Percentiles rank a stretch among this genome's conserved stretches.
Conservation (phyloP, 192 early-diverging fungal genomes). For the Gaertneriomyces semiglobifer region DNA sequence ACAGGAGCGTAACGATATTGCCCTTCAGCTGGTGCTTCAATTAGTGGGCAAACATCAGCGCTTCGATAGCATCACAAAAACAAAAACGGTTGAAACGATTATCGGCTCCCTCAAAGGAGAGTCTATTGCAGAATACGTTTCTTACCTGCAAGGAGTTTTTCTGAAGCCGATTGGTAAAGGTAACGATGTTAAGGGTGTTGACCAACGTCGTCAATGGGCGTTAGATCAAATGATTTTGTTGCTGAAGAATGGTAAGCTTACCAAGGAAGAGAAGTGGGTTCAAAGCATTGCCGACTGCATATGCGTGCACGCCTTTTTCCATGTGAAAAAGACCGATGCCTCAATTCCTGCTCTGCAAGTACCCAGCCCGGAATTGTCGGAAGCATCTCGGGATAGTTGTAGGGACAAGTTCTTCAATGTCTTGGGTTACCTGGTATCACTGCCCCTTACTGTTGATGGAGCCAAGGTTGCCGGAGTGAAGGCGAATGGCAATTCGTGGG, state of each 20-base stretch:
- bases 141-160: slow-evolving; percentile 69
- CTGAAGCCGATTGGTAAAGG: slow-evolving; percentile 36
- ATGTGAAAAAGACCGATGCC: slow-evolving; percentile 45
- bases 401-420: slow-evolving; percentile 57
- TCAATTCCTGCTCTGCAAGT: slow-evolving; percentile 36
- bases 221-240: slow-evolving; percentile 78
- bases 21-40: slow-evolving; percentile 74
- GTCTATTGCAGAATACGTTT: slow-evolving; percentile 68
- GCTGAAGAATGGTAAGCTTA: slow-evolving; percentile 66
- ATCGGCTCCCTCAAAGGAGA: slow-evolving; percentile 65
- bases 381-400: slow-evolving; percentile 57
- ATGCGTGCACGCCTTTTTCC: slow-evolving; percentile 70
- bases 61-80: slow-evolving; percentile 67
- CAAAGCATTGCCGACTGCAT: slow-evolving; percentile 63
- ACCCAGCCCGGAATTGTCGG: slow-evolving; percentile 57
- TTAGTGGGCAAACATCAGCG: slow-evolving; percentile 70
- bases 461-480: slow-evolving; percentile 49
- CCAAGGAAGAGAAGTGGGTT: slow-evolving; percentile 75
- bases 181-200: not conserved
- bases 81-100: slow-evolving; percentile 77
- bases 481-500: slow-evolving; percentile 61
- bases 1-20: slow-evolving; percentile 64
- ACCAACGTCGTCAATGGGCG: slow-evolving; percentile 56
- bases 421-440: slow-evolving; percentile 66
- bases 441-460: slow-evolving; percentile 40